A percentile compares a stretch with the other conserved stretches of the same genome.
Conservation (phyloP, 139 green algal genomes). For the Tetradesmus obliquus region DNA sequence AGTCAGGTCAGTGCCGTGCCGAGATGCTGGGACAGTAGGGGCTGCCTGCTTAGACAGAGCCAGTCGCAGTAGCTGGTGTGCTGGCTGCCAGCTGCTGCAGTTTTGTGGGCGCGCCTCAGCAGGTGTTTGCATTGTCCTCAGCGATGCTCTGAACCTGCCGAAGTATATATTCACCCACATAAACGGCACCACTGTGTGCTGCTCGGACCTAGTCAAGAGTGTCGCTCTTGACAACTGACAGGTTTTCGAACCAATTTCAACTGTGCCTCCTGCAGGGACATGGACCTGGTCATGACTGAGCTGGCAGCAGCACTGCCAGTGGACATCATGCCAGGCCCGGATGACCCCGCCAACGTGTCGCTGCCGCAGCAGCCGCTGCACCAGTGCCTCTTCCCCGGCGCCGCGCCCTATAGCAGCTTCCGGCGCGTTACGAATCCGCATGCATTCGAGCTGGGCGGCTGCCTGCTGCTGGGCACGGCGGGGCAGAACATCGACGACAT, state of each 20-base stretch:
- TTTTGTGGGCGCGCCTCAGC: neutral
- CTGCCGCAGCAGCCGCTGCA: conserved; percentile 98
- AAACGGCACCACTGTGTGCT: too few species aligned
- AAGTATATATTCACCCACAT: too few species aligned
- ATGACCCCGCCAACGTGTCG: conserved; percentile 91
- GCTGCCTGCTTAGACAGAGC: neutral
- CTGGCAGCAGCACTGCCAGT: conserved; percentile 85
- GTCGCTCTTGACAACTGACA: neutral
- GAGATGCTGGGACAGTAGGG: neutral
- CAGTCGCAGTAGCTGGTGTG: neutral
- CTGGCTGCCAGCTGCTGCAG: neutral
- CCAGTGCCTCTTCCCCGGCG: conserved; percentile 73
- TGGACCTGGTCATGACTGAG: conserved; percentile 79
- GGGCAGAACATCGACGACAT: conserved; percentile 97
- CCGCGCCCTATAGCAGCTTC: conserved; percentile 48
- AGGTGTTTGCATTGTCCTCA: too few species aligned
- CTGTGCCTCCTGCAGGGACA: conserved; percentile 63
- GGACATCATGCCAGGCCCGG: conserved; percentile 95
- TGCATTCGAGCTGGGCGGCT: conserved; percentile 81
- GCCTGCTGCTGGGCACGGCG: conserved; percentile 90
- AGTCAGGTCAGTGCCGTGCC: conserved; percentile 50
- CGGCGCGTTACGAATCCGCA: conserved; percentile 92
- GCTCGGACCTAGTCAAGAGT: neutral
- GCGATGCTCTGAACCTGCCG: too few species aligned
- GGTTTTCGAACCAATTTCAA: too few species aligned